phyloP scores from a whole-genome alignment of 2,329 filamentous ascomycete genomes.

The Scleromitrula shiraiana region DNA sequence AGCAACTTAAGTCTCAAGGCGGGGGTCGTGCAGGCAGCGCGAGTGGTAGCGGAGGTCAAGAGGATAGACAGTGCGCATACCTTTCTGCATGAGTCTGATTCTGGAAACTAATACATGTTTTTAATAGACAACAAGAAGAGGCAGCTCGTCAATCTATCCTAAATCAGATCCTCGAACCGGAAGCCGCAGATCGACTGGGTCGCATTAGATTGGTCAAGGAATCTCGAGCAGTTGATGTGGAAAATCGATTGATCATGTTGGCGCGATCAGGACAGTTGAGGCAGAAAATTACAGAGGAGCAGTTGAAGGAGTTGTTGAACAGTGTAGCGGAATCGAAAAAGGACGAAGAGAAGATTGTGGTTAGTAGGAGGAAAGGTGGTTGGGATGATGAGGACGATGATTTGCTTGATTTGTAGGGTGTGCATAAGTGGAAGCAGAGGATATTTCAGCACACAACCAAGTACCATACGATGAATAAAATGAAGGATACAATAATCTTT shows the following conservation, averaged over 20 bases:
- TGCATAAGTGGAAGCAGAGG: neutral
- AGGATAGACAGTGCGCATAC: conserved; percentile 54
- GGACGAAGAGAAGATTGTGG: conserved; percentile 78
- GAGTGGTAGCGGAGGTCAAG: conserved; percentile 40
- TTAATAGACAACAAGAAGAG: conserved; percentile 42
- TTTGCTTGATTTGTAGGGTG: conserved; percentile 46
- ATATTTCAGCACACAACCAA: no score
- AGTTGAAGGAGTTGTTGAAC: conserved; percentile 85
- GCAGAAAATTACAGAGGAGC: conserved; percentile 80
- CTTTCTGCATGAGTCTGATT: conserved; percentile 13
- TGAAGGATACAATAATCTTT: neutral
- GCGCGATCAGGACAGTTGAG: conserved; percentile 81
- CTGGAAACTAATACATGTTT: neutral
- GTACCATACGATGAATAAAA: no score
- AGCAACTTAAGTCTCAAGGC: conserved; percentile 77
- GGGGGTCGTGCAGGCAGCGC: conserved; percentile 39
- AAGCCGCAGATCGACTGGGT: conserved; percentile 84
- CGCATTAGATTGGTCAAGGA: conserved; percentile 96
- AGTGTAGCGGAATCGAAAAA: conserved; percentile 75
- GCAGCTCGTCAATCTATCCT: conserved; percentile 73
- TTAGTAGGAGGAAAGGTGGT: conserved; percentile 72
- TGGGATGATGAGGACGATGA: conserved; percentile 81
- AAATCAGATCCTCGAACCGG: conserved; percentile 87
- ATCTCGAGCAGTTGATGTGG: conserved; percentile 78
- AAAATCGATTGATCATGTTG: conserved; percentile 88